Base-by-base conservation (phyloP, 306 rosid genomes). In the Vigna nakashimae region DNA sequence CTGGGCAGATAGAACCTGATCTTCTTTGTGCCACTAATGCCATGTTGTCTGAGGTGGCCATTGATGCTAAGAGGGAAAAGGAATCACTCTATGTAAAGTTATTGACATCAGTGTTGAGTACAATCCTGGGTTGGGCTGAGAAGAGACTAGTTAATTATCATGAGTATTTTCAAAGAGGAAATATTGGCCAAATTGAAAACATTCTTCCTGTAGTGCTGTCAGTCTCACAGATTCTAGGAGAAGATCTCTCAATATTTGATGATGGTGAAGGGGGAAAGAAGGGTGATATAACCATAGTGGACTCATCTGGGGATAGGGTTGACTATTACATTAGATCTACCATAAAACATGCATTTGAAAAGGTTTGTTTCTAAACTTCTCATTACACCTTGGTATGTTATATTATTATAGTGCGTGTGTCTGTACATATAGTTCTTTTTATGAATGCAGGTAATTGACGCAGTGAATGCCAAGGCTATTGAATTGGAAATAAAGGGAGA, bases 91-190 rank as follows among this genome's bases (percentile, higher is more conserved):
- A 88, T 43, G 85, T 84, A 10, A 88, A 87, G 89, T 81, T 92
- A 6, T 78, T 95, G 84, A 76, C 91, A 2, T 79, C 91, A 9
- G 91, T 90, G n/a, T 42, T 92, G 86, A 65, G 79, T 75, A 88
- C 98, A 53, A 87, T 95, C 86, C 88, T 71, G 24, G 71, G 53
- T 38, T 95, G 99, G 99, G 91, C 90, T 1, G 98, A 95, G 85
- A 92, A 76, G 85, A 90, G 91, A 67, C 14, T 95, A 63, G 70
- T 87, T 51, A 68, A 78, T 50, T 95, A 95, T 82, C 98, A 95
- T 80, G 92, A 92, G 11, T 87, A 90, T 76, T 95, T 87, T 43
- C 86, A 75, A 55, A 89, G 90, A 74, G 98, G 92, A 10, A 87
- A 84, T 15, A 87, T 75, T 69, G 85, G 82, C 14, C 97, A 92